Conservation (phyloP, 139 green algal species). For the Micractinium conductrix region DNA sequence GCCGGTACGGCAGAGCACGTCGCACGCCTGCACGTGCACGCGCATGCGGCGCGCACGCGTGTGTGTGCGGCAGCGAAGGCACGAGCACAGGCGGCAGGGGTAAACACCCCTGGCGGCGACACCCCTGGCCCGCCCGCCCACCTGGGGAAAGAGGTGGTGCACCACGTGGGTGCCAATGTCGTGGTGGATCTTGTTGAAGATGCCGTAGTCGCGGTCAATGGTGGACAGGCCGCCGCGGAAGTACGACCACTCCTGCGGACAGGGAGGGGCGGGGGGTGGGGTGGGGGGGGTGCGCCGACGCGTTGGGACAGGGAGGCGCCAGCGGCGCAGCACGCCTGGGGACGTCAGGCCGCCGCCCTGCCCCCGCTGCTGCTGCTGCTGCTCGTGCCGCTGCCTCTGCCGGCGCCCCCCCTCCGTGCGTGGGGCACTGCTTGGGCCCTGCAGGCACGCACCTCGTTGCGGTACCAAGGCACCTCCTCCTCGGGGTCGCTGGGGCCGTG, state of each 20-base stretch:
- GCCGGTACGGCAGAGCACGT: no score
- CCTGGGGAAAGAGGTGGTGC: slow-evolving; percentile 92
- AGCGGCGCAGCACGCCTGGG: no score
- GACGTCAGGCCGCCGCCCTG: background rate
- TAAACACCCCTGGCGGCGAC: no score
- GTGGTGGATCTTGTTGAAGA: slow-evolving; percentile 98
- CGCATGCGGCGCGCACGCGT: no score
- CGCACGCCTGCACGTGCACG: no score
- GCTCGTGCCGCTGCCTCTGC: no score
- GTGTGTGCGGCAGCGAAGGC: no score
- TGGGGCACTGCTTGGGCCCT: background rate
- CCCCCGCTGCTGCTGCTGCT: no score
- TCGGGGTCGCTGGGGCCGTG: slow-evolving; percentile 77
- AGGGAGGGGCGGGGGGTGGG: background rate
- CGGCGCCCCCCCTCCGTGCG: background rate
- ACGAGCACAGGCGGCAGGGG: no score
- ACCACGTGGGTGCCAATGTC: slow-evolving; percentile 96
- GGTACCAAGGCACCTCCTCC: slow-evolving; percentile 94
- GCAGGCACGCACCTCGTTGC: slow-evolving; percentile 57
- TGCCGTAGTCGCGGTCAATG: slow-evolving; percentile 92
- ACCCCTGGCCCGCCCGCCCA: background rate
- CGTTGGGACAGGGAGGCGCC: background rate
- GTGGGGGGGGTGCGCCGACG: background rate
- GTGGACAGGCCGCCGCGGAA: slow-evolving; percentile 92
- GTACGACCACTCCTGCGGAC: slow-evolving; percentile 91